Percentiles rank a stretch among this genome's conserved stretches.
Conservation (phyloP, 73 alveolate genomes). For the Tetrahymena borealis region DNA sequence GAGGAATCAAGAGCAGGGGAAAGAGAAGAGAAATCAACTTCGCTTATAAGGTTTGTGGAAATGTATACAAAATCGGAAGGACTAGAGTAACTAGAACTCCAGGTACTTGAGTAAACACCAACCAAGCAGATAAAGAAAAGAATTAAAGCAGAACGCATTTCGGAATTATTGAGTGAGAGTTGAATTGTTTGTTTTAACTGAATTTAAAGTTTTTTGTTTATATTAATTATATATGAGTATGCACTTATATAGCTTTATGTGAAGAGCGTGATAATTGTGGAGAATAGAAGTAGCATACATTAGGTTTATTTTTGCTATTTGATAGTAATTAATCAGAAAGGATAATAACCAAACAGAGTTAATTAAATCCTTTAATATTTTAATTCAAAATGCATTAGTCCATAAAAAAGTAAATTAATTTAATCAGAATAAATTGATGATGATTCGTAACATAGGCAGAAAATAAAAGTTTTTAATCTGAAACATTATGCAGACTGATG, state of each 20-base stretch:
- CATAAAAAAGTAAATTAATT: too few relatives aligned
- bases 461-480: too few relatives aligned
- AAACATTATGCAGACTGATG: too few relatives aligned
- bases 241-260: not conserved
- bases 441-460: too few relatives aligned
- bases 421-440: too few relatives aligned
- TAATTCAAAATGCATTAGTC: too few relatives aligned
- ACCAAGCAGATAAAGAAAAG: not conserved
- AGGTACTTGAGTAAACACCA: not conserved
- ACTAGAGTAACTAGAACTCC: not conserved
- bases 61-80: not conserved
- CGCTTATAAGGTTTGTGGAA: not conserved
- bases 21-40: not conserved
- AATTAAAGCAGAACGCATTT: not conserved
- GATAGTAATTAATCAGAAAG: too few relatives aligned
- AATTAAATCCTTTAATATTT: too few relatives aligned
- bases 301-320: too few relatives aligned
- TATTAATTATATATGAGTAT: not conserved
- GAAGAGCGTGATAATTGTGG: too few relatives aligned
- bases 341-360: too few relatives aligned
- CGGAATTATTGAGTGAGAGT: not conserved
- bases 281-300: too few relatives aligned
- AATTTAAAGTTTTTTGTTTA: not conserved
- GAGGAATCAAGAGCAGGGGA: not conserved
- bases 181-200: not conserved